phyloP scores from a whole-genome alignment of 78 protist species.

The Tieghemostelium lacteum region DNA sequence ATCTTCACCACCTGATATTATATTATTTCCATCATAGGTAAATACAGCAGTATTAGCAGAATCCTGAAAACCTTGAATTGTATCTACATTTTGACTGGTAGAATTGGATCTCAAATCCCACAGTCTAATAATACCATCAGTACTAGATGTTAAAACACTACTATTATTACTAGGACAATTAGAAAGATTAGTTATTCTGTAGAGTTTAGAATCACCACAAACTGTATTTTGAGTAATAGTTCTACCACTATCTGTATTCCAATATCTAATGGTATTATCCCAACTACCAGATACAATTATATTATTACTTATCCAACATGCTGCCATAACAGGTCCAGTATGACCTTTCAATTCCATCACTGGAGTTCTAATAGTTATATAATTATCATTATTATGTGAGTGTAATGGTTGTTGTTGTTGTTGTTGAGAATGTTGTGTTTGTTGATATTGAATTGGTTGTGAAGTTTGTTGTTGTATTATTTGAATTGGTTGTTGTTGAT shows the following conservation, averaged over 20 bases:
- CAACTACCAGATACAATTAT: constrained; percentile 42
- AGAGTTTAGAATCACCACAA: neutral
- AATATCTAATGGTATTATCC: constrained; percentile 63
- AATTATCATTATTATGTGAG: neutral
- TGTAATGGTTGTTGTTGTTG: neutral
- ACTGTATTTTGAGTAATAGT: neutral
- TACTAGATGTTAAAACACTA: constrained; percentile 17
- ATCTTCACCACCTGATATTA: constrained; percentile 59
- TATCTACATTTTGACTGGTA: constrained; percentile 4
- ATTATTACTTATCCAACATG: constrained; percentile 16
- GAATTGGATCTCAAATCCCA: constrained; percentile 38
- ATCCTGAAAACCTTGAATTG: constrained; percentile 34
- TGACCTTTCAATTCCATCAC: constrained; percentile 57
- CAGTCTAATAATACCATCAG: constrained; percentile 47
- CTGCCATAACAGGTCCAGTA: constrained; percentile 41
- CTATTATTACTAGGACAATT: neutral
- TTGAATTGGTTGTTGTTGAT: constrained; percentile 1
- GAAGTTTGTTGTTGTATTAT: neutral
- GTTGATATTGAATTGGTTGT: constrained; percentile 1
- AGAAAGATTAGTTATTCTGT: constrained; percentile 26
- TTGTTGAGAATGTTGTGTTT: constrained; percentile 19
- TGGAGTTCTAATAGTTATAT: constrained; percentile 39
- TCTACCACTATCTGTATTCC: constrained; percentile 58
- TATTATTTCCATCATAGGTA: constrained; percentile 23
- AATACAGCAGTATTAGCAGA: constrained; percentile 25